Evolutionary conservation across 164 flowering plant genomes (phyloP), one percentile per base, ranked within the genome.

Genomic region (Buxus sempervirens): DNA sequence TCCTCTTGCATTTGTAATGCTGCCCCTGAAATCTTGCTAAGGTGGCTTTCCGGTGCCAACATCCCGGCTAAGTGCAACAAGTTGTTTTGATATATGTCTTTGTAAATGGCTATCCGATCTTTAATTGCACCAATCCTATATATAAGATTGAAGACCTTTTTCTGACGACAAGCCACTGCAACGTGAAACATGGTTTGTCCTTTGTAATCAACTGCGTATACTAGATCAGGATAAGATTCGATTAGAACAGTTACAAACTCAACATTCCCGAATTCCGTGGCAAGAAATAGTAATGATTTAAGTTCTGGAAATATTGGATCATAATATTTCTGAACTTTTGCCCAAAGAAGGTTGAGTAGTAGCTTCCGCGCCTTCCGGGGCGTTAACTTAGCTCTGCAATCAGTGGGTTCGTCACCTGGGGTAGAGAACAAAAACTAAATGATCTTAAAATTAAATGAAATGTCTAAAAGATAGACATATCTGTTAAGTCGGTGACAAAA

Each of bases 211-310:
- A 65, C 64, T 45, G 65, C 62, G 67, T 67, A 69, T 27, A 76
- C 36, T 18, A 76, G 54, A 65, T 76, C 75, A 19, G 79, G 79
- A 62, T 68, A 72, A 5, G 60, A 61, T 4, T 58, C 54, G n/a
- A 69, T 61, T 5, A 76, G 62, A 23, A 28, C 58, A 3, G 26
- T 55, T 26, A 75, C 15, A 25, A 75, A 75, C 8, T 71, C 72
- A 19, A 58, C 64, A 36, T 58, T 76, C 26, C 79, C 79, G 2
- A 63, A 15, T n/a, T 54, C 60, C 54, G 70, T 65, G 5, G 79
- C 79, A 25, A 18, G 25, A n/a, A 72, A 65, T 28, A 72, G 32
- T 42, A 64, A 36, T 28, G 55, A 58, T 20, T 38, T 28, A 38
- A 73, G 75, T 8, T 10, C 1, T 65, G 45, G 64, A 49, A 21